These are phyloP conservation scores for Ramaria rubella DNA, from an alignment of 768 basidiomycete species.

Conservation along the genomic window DNA sequence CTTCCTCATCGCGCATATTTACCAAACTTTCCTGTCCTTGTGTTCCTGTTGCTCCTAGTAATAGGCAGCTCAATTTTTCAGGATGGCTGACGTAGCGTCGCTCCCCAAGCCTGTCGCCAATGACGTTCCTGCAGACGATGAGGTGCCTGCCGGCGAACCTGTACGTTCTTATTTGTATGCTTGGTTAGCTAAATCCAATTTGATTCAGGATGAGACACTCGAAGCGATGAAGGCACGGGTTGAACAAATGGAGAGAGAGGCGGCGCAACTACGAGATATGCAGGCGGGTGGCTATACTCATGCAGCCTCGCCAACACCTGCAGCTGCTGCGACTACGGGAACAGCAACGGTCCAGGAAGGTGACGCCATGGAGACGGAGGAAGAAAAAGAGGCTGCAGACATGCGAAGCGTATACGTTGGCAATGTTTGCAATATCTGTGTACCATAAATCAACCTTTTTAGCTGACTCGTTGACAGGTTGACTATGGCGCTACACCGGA, in stretches of 20 bases:
- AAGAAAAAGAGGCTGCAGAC: conserved; percentile 79
- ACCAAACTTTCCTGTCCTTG: not conserved
- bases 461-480: conserved; percentile 47
- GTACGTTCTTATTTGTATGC: conserved; percentile 2
- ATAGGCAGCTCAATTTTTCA: not conserved
- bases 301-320: conserved; percentile 7
- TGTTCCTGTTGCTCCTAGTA: not conserved
- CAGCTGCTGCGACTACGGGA: conserved; percentile 34
- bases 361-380: conserved; percentile 67
- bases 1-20: not conserved
- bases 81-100: conserved; percentile 5
- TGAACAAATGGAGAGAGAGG: conserved; percentile 90
- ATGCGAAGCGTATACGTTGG: conserved; percentile 89
- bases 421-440: conserved; percentile 56
- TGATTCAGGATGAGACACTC: conserved; percentile 58
- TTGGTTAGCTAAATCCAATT: not conserved
- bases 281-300: conserved; percentile 42
- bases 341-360: conserved; percentile 39
- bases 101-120: not conserved
- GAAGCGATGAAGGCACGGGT: conserved; percentile 84
- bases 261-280: conserved; percentile 78
- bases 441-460: not conserved
- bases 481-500: conserved; percentile 97
- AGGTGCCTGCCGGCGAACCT: conserved; percentile 8
- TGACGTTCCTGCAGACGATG: conserved; percentile 3